phyloP scores from a whole-genome alignment of 176 grass and related monocot genomes.

The Aegilops sharonensis region DNA sequence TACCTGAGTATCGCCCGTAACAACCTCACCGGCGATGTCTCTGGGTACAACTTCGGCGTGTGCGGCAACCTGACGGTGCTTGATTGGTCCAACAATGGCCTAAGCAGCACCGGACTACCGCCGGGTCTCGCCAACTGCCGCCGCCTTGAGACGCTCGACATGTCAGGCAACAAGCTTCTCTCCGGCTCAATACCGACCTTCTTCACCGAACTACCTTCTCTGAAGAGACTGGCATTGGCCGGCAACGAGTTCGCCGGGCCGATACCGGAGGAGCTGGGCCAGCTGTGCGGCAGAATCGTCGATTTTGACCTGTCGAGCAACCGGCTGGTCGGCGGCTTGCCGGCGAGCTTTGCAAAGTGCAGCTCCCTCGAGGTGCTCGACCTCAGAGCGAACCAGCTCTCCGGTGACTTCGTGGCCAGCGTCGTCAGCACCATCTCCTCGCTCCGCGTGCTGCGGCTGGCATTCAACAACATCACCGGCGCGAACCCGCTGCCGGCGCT shows the following conservation, averaged over 20 bases:
- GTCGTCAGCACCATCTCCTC: conserved; percentile 69
- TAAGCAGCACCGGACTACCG: conserved; percentile 43
- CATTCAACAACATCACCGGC: conserved; percentile 85
- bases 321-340: conserved; percentile 54
- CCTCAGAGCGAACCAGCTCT: conserved; percentile 72
- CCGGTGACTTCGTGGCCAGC: conserved; percentile 57
- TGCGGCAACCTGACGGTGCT: conserved; percentile 59
- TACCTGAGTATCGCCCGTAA: conserved; percentile 63
- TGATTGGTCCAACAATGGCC: conserved; percentile 68
- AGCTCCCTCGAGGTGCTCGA: conserved; percentile 57
- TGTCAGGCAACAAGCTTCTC: conserved; percentile 71
- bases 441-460: conserved; percentile 53
- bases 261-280: conserved; percentile 62
- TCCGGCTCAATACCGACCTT: conserved; percentile 53
- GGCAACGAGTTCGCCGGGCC: conserved; percentile 47
- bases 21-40: conserved; percentile 80
- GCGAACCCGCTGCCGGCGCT: conserved; percentile 52
- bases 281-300: conserved; percentile 53
- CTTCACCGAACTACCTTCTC: conserved; percentile 35
- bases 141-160: conserved; percentile 51
- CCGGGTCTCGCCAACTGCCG: conserved; percentile 49
- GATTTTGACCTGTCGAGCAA: conserved; percentile 68
- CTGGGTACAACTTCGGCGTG: conserved; percentile 53
- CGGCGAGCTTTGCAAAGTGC: conserved; percentile 61
- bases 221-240: conserved; percentile 59